Percentiles rank a stretch among this genome's conserved stretches.
These are phyloP conservation scores for Paramyrothecium roridum DNA, from an alignment of 2,329 filamentous ascomycete species.

Conservation along the genomic window DNA sequence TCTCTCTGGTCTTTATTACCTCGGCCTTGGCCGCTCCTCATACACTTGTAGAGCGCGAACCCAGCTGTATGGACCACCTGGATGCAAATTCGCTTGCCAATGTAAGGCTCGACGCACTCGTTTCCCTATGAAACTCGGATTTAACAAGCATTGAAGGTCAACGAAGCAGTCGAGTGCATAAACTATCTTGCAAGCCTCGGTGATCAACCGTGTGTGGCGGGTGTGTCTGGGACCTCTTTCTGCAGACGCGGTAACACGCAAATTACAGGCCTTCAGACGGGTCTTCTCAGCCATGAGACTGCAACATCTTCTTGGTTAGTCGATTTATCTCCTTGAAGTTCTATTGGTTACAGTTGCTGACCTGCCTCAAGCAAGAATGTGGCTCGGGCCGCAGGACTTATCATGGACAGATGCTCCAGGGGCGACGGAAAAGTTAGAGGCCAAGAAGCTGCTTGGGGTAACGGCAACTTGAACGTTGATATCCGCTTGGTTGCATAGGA, in stretches of 20 bases:
- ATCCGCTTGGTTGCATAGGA: too few relatives aligned
- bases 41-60: too few relatives aligned
- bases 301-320: background rate
- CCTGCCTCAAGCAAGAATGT: background rate
- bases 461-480: background rate
- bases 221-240: background rate
- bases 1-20: too few relatives aligned
- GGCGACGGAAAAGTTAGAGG: background rate
- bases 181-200: background rate
- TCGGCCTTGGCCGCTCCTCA: too few relatives aligned
- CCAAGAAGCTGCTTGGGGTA: background rate
- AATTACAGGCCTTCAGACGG: background rate
- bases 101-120: too few relatives aligned
- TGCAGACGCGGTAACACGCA: background rate
- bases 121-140: too few relatives aligned
- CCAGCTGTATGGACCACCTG: too few relatives aligned
- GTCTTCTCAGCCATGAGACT: background rate
- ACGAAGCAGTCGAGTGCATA: background rate
- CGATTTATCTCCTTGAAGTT: background rate
- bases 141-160: background rate
- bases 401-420: background rate
- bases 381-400: background rate
- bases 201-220: background rate
- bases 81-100: too few relatives aligned
- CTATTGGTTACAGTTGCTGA: background rate